phyloP scores from a whole-genome alignment of 805 yeast species.

The Peterozyma xylosa region DNA sequence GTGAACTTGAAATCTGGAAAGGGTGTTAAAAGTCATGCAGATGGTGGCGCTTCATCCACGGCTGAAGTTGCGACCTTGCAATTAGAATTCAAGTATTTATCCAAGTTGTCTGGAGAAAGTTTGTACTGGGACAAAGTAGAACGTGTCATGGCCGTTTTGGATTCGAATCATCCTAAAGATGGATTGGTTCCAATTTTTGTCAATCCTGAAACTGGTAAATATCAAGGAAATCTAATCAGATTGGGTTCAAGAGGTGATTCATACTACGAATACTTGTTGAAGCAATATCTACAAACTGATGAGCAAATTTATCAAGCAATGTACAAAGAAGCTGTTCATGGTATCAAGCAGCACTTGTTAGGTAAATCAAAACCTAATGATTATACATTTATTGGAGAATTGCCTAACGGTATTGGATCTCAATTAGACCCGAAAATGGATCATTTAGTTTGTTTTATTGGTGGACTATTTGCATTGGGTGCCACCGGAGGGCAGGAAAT shows the following conservation, averaged over 20 bases:
- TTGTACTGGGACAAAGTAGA: constrained; percentile 78
- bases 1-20: constrained; percentile 62
- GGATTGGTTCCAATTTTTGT: constrained; percentile 83
- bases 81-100: constrained; percentile 76
- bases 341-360: constrained; percentile 64
- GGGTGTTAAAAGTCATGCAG: constrained; percentile 56
- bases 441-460: constrained; percentile 86
- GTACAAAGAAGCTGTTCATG: constrained; percentile 72
- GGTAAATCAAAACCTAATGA: constrained; percentile 53
- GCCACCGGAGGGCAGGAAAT: constrained; percentile 71
- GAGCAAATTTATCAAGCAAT: constrained; percentile 58
- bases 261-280: constrained; percentile 81
- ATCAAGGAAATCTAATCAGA: constrained; percentile 58
- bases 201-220: constrained; percentile 66
- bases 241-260: constrained; percentile 92
- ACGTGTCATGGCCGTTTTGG: constrained; percentile 61
- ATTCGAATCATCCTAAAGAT: constrained; percentile 52
- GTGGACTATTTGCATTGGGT: constrained; percentile 83
- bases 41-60: constrained; percentile 75
- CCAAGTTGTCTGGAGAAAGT: constrained; percentile 72
- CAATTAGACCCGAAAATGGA: constrained; percentile 73
- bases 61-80: constrained; percentile 88
- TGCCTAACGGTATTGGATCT: constrained; percentile 49
- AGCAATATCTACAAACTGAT: constrained; percentile 78
- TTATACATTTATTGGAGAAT: constrained; percentile 70